These are phyloP conservation scores for Salvia hispanica DNA, from an alignment of 257 asterid species.

Conservation along the genomic window DNA sequence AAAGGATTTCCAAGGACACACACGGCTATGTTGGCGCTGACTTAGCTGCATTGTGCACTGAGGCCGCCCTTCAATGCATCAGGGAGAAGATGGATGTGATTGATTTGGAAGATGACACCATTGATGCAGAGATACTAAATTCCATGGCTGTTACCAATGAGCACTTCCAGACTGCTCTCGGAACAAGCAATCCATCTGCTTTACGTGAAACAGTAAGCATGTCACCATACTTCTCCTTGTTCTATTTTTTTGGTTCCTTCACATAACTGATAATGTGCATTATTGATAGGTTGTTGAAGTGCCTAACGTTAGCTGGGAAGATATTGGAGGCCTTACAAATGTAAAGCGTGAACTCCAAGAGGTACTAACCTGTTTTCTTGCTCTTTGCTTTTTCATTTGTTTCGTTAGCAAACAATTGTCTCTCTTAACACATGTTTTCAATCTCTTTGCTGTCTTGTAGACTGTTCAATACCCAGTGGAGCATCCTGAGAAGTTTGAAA, in stretches of 20 bases:
- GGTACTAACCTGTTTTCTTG: conserved; percentile 40
- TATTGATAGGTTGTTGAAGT: conserved; percentile 80
- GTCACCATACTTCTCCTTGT: conserved; percentile 6
- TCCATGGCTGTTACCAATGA: conserved; percentile 94
- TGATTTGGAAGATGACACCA: conserved; percentile 51
- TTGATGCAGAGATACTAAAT: conserved; percentile 87
- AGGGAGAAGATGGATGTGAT: conserved; percentile 85
- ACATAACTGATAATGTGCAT: conserved; percentile 25
- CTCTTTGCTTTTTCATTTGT: background rate
- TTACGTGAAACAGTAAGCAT: conserved; percentile 80
- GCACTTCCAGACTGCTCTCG: conserved; percentile 87
- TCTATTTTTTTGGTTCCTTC: background rate
- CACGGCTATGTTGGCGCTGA: conserved; percentile 61
- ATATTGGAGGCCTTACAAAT: conserved; percentile 83
- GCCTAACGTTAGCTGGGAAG: conserved; percentile 84
- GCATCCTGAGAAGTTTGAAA: no score
- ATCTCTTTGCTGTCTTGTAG: conserved; percentile 37
- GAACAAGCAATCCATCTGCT: conserved; percentile 93
- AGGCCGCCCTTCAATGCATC: conserved; percentile 93
- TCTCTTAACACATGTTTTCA: conserved; percentile 9
- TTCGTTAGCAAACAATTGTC: background rate
- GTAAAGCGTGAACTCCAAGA: conserved; percentile 96
- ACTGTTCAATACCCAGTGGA: conserved; percentile 30
- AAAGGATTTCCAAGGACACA: conserved; percentile 54
- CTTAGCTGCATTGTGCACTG: conserved; percentile 90